A percentile compares a stretch with the other conserved stretches of the same genome.
phyloP scores from a whole-genome alignment of 2,329 filamentous ascomycete species.

The Xylaria polymorpha region DNA sequence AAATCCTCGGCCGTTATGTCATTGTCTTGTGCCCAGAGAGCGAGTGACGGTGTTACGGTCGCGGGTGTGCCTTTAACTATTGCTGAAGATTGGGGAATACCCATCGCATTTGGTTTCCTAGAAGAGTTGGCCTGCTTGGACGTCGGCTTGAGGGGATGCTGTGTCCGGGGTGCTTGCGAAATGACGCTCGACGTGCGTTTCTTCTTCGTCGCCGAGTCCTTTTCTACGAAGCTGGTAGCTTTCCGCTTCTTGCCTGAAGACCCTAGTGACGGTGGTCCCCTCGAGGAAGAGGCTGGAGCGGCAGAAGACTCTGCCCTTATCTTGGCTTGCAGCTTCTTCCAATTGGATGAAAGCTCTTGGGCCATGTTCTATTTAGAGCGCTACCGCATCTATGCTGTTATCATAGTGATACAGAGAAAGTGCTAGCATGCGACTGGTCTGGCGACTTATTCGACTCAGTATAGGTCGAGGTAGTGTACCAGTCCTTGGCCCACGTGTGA shows the following conservation, averaged over 20 bases:
- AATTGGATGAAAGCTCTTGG: conserved; percentile 73
- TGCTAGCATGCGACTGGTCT: conserved; percentile 1
- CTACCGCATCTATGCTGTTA: conserved; percentile 6
- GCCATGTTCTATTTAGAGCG: conserved; percentile 52
- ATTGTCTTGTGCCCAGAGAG: conserved; percentile 70
- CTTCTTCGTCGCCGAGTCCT: conserved; percentile 28
- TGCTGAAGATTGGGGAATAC: conserved; percentile 64
- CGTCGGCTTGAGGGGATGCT: conserved; percentile 24
- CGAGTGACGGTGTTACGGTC: conserved; percentile 64
- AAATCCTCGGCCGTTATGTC: conserved; percentile 70
- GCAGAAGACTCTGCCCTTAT: conserved; percentile 61
- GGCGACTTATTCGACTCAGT: conserved; percentile 3
- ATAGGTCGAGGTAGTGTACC: background rate
- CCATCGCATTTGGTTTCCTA: conserved; percentile 61
- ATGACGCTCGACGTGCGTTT: conserved; percentile 13
- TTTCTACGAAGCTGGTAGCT: conserved; percentile 21
- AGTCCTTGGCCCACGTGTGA: background rate
- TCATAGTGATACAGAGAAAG: conserved; percentile 3
- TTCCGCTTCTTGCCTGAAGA: conserved; percentile 39
- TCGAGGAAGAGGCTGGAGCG: conserved; percentile 36
- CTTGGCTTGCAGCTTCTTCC: conserved; percentile 79
- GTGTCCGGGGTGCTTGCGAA: conserved; percentile 19
- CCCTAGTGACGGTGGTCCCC: conserved; percentile 23
- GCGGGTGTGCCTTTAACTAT: conserved; percentile 53
- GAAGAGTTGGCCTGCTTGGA: conserved; percentile 32